Base-by-base conservation (phyloP, 768 basidiomycete species). In the Termitomyces sp. region DNA sequence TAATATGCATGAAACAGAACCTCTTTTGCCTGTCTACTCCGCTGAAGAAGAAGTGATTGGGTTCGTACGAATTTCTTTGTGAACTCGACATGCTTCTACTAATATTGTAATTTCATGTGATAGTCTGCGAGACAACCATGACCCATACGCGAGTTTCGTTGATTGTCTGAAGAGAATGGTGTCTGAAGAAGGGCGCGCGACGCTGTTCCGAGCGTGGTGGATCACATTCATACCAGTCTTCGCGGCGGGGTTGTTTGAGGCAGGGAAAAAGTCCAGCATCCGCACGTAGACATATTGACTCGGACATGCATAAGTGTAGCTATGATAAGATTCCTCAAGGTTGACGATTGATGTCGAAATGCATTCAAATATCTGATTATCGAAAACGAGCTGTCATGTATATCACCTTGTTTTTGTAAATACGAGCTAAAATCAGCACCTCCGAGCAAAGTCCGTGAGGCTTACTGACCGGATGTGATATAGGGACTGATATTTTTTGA, bases 151-250 rank as follows among this genome's bases (percentile, higher is more conserved):
- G 23, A 85, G 91, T 9, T 71, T 93, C 46, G 68, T 81, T 5
- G 87, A 93, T 68, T 91, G 90, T 61, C 82, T 77, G 16, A 88
- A 87, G 71, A 79, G 84, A 61, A 91, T 93, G 47, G 66, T 88
- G 13, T 77, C 85, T 32, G 91, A 93, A 70, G 92, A 93, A 68
- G 92, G 92, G 0, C 79, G 78, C 71, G 68, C 70, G 59, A 80
- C 88, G 1, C 68, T 93, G 57, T 91, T 89, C 67, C 85, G 91
- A 26, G 91, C 86, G 4, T 93, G 89, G 90, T 93, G 91, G 91
- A 67, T 91, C 50, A 89, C 87, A 3, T 74, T 88, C 44, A 23
- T 63, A 16, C 62, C 62, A n/a, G 35, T 60, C 14, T 38, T 63
- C 20, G 38, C 47, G 12, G 52, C 47, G 13, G 55, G 62, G 23